Evolutionary conservation across 2,329 filamentous ascomycete genomes (phyloP), one percentile per base, ranked within the genome.

Genomic region (Diaporthe eres): DNA sequence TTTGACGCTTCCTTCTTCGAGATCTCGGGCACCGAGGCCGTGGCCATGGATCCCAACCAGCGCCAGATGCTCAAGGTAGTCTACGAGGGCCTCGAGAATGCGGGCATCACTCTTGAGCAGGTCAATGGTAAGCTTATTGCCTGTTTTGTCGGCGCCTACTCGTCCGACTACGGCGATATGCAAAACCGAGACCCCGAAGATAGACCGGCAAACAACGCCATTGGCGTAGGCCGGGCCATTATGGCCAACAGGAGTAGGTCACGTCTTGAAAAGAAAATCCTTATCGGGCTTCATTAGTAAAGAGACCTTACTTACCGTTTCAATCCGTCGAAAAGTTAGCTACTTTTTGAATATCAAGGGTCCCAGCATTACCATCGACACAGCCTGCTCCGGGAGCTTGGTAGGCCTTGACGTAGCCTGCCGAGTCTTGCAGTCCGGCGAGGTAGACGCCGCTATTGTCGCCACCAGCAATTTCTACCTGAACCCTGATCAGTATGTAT

Each of bases 1-100:
- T 84, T 87, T 55, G 84, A 87, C 68, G 81, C 82, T 34, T 25
- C 37, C 0, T 85, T 85, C 71, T 76, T 81, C 67, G 74, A 78
- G 9, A 39, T 82, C 0, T 15, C 28, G 0, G 37, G 68, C 0
- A n/a, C 39, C 7, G 81, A 82, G 1, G 77, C 77, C 4, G 44
- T 71, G 0, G 15, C 77, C 2, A 80, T 80, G 78, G 81, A 81
- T 15, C 81, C 74, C 1, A 49, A 76, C 22, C 79, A 81, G 68
- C 72, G 79, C 10, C 77, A 79, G n/a, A 31, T 79, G 19, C 73
- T 81, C 4, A 78, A 81, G 51, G 75, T 79, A 0, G 75, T 75
- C 10, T 80, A 76, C 31, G 79, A 81, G 31, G 74, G 78, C 6
- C 42, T 80, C 5, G 78, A 80, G 37, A 78, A 76, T 12, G 78